Base-by-base conservation (phyloP, 768 basidiomycete genomes). In the Mycena amicta region DNA sequence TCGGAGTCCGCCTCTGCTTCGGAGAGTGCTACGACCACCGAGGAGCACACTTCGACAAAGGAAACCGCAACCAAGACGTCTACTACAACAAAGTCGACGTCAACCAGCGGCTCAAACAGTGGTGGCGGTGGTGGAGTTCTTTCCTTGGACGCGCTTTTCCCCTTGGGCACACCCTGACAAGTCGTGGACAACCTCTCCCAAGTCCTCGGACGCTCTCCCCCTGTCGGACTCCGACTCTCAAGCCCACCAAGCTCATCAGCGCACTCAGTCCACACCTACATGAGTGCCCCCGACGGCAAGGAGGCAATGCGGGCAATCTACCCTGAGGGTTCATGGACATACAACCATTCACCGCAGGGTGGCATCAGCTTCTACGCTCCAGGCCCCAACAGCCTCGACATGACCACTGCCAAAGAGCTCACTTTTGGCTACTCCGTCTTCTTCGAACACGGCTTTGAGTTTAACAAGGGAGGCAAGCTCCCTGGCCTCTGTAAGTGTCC, bases 341-440 rank as follows among this genome's bases (percentile, higher is more conserved):
- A 80, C 65, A 68, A 69, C 13, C 72, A 78, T 60, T 45, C 67
- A 20, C 80, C 80, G 15, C 74, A 72, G 52, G 86, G 87, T 53
- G 88, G 88, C 18, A 74, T 89, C 68, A 87, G 86, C 20, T 88
- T 90, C 80, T 90, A 91, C 70, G 80, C 87, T 43, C 79, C 81
- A 40, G 89, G 87, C 2, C 83, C 84, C 5, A 28, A 62, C 31
- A 64, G 70, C 59, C 76, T 85, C 46, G 80, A 84, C 68, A 72
- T 88, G 59, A 79, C 78, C 51, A 80, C 72, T 3, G 89, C 87
- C 20, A 87, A 84, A 68, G 88, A 90, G 63, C 82, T 83, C 13
- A 85, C 84, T 2, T 82, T 90, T 63, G 82, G 75, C 0, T 82
- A 82, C 73, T 83, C 85, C 1, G 81, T 88, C 29, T 85, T 74